phyloP scores from a whole-genome alignment of 1,139 yeast species.

The Petasospora fabianii region DNA sequence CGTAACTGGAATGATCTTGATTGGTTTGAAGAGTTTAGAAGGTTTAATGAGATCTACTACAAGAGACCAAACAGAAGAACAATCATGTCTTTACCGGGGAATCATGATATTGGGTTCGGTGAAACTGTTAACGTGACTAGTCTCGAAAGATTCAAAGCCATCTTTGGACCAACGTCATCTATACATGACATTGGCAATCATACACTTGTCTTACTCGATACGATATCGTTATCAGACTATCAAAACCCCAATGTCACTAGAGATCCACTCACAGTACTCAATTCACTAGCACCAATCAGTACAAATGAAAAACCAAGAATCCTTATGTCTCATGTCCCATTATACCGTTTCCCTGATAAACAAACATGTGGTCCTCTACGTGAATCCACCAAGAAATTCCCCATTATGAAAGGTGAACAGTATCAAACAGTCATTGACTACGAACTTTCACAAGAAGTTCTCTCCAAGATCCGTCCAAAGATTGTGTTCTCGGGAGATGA shows the following conservation, averaged over 20 bases:
- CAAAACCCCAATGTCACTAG: conserved; percentile 38
- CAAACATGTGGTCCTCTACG: conserved; percentile 66
- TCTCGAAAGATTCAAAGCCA: conserved; percentile 58
- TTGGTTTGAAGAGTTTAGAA: conserved; percentile 66
- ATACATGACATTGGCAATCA: conserved; percentile 66
- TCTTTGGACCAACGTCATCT: conserved; percentile 69
- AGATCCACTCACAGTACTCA: conserved; percentile 41
- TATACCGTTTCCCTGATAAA: conserved; percentile 51
- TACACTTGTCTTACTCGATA: conserved; percentile 71
- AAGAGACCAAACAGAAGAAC: conserved; percentile 43
- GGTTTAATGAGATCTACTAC: conserved; percentile 66
- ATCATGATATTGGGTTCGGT: conserved; percentile 95
- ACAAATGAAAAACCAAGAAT: conserved; percentile 52
- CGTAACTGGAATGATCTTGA: conserved; percentile 71
- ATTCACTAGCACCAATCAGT: conserved; percentile 27
- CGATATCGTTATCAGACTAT: conserved; percentile 68
- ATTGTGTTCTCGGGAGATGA: conserved; percentile 89
- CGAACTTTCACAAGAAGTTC: conserved; percentile 52
- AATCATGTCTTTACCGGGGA: conserved; percentile 75
- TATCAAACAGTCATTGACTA: conserved; percentile 72
- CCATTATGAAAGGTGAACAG: conserved; percentile 68
- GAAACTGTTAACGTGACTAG: conserved; percentile 52
- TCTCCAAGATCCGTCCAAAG: conserved; percentile 56
- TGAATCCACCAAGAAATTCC: conserved; percentile 61
- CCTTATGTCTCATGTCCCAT: conserved; percentile 75